These are phyloP conservation scores for Kwoniella pini DNA, from an alignment of 768 basidiomycete species.

Conservation along the genomic window DNA sequence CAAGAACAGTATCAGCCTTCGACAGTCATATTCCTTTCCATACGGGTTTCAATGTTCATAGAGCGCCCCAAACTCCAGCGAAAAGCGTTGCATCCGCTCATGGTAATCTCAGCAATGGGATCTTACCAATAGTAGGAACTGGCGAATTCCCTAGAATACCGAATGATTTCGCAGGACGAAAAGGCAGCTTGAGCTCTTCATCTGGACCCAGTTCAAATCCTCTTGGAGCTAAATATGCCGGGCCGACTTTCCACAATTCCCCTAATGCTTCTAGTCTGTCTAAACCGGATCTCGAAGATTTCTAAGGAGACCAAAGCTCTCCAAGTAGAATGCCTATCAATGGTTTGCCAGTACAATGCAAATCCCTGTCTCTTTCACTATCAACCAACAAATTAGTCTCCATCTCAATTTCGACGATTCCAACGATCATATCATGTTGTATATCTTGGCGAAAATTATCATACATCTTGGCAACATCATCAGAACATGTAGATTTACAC, in stretches of 20 bases:
- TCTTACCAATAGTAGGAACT: conserved; percentile 26
- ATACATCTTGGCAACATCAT: too few relatives aligned
- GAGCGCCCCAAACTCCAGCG: conserved; percentile 45
- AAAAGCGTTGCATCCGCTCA: conserved; percentile 17
- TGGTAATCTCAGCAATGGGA: conserved; percentile 18
- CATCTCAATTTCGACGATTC: too few relatives aligned
- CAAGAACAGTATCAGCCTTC: conserved; percentile 23
- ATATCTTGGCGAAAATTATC: too few relatives aligned
- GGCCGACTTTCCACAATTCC: conserved; percentile 46
- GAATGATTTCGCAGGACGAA: neutral
- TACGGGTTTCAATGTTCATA: conserved; percentile 38
- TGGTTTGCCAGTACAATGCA: too few relatives aligned
- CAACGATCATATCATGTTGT: too few relatives aligned
- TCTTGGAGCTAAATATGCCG: conserved; percentile 35
- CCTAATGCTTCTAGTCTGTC: conserved; percentile 37
- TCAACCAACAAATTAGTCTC: too few relatives aligned
- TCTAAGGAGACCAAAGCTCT: conserved; percentile 12
- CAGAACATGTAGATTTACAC: too few relatives aligned
- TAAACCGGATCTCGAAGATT: conserved; percentile 47
- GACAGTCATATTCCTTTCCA: conserved; percentile 31
- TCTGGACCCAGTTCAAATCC: neutral
- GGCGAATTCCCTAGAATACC: conserved; percentile 42
- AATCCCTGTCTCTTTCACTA: too few relatives aligned
- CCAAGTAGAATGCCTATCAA: too few relatives aligned
- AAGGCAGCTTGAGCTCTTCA: neutral